Evolutionary conservation across 1,284 basidiomycete species (phyloP).

Genomic region (Cryptococcus maquisensis): DNA sequence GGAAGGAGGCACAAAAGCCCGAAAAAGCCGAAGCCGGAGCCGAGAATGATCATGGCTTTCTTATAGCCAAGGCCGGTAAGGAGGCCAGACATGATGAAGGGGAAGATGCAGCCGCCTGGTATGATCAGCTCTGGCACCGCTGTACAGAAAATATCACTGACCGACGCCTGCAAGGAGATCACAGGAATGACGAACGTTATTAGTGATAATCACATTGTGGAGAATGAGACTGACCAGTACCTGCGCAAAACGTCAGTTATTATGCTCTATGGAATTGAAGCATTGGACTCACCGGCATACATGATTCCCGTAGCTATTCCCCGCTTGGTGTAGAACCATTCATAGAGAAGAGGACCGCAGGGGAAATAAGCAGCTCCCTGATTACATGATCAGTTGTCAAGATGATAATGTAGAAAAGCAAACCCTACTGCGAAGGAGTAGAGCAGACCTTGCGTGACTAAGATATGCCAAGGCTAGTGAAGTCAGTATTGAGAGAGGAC

Average conservation of each 20-base stretch:
- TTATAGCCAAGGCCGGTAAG: conserved; percentile 43
- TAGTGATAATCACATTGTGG: too few relatives aligned
- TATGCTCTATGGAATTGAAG: too few relatives aligned
- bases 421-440: background rate
- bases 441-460: background rate
- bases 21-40: conserved; percentile 31
- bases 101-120: conserved; percentile 42
- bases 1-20: conserved; percentile 34
- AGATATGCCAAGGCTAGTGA: background rate
- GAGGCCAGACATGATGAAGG: conserved; percentile 39
- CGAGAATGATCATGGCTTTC: conserved; percentile 42
- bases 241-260: too few relatives aligned
- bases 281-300: conserved; percentile 28
- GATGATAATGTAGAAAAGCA: too few relatives aligned
- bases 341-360: conserved; percentile 43
- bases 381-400: too few relatives aligned
- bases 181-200: too few relatives aligned
- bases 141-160: too few relatives aligned
- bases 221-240: too few relatives aligned
- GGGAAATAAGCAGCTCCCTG: conserved; percentile 38
- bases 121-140: too few relatives aligned
- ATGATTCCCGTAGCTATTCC: conserved; percentile 46
- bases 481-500: background rate
- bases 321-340: conserved; percentile 43
- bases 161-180: too few relatives aligned